Base-by-base conservation (phyloP, 768 basidiomycete genomes). In the Lepiota brunneoincarnata region DNA sequence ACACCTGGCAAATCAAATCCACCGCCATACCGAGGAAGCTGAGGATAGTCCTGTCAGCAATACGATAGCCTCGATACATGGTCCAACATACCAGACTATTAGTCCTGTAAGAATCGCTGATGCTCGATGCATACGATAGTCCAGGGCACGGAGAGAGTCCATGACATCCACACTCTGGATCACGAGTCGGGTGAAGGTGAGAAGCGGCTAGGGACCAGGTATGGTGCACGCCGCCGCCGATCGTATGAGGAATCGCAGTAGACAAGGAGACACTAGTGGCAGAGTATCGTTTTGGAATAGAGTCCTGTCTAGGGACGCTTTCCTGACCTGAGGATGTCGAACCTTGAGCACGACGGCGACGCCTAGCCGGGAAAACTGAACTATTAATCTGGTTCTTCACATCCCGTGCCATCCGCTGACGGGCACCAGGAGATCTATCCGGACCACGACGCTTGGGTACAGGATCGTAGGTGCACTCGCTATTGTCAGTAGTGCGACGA, bases 371-470 rank as follows among this genome's bases (percentile, higher is more conserved):
- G 59, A 36, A 54, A 48, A 54, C 31, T 52, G 45, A 60, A 36
- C 63, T 67, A 39, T 71, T 65, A 10, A 65, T 63, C 20, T 72
- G 75, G 37, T 74, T 70, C 40, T 56, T 69, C 20, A 63, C 56
- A 46, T 77, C 78, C 36, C 76, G 69, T 4, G 77, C 67, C 54
- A 75, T 71, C 38, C 89, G 79, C 62, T 89, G 87, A 21, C 90
- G 84, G 36, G 87, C 87, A 18, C 90, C 89, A n/a, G 88, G 89
- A 0, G 74, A 78, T 68, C 80, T 88, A 68, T 91, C 90, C 2
- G 90, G 90, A 1, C 90, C 90, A 37, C 90, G 80, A 41, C 90
- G 85, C 62, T 87, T 91, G 18, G 90, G 90, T 4, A 80, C 68
- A 12, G 79, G 53, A 59, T 92, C 90, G 60, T 91, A 92, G 47